phyloP scores from a whole-genome alignment of 192 early-diverging fungal species.

The Linnemannia exigua region DNA sequence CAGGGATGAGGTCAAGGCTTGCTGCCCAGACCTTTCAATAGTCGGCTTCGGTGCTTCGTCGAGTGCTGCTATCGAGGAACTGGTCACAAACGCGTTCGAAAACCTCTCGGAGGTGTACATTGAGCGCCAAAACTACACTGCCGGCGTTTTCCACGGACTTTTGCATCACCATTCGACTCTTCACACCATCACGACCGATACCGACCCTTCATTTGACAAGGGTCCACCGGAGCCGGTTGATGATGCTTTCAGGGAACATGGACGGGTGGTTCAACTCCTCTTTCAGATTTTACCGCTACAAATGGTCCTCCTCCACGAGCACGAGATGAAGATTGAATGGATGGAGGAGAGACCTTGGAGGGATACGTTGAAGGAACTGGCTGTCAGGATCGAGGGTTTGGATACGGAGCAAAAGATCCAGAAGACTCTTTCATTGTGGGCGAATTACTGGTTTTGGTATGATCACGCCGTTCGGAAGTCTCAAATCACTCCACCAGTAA shows the following conservation, averaged over 20 bases:
- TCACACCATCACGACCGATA: neutral
- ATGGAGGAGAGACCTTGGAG: neutral
- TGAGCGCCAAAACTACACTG: neutral
- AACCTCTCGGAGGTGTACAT: neutral
- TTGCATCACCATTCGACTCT: neutral
- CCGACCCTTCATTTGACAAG: neutral
- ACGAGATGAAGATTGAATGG: constrained; percentile 3
- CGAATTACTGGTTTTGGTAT: neutral
- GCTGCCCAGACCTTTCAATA: neutral
- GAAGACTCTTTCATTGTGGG: neutral
- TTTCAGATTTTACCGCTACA: neutral
- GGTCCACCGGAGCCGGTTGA: neutral
- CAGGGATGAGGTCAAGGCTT: neutral
- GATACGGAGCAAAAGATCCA: neutral
- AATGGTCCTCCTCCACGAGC: neutral
- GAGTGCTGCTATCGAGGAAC: neutral
- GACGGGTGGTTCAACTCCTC: neutral
- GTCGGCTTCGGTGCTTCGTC: neutral
- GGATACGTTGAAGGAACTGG: neutral
- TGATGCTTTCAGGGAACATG: neutral
- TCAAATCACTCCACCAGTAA: neutral
- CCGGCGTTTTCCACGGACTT: neutral
- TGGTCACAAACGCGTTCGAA: neutral
- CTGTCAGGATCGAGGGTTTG: neutral
- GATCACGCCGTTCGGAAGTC: neutral